Evolutionary conservation across 2,329 filamentous ascomycete species (phyloP).

Genomic region (Ophiocordyceps sinensis): DNA sequence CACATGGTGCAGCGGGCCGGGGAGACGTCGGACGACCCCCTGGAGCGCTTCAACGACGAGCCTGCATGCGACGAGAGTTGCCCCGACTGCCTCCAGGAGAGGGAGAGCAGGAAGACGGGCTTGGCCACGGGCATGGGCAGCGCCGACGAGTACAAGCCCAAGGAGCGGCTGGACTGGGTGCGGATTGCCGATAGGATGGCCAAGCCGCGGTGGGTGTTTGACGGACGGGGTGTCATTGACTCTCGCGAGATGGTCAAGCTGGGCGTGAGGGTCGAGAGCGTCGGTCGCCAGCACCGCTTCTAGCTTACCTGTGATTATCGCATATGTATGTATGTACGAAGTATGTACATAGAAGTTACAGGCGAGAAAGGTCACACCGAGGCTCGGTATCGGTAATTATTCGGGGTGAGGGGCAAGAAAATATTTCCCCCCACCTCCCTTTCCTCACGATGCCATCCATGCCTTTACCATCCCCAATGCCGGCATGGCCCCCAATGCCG

Average conservation of each 20-base stretch:
- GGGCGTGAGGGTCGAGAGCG: slow-evolving; percentile 37
- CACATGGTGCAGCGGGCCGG: slow-evolving; percentile 22
- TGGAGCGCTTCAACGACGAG: slow-evolving; percentile 28
- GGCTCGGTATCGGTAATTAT: no score
- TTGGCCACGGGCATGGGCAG: slow-evolving; percentile 27
- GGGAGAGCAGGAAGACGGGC: slow-evolving; percentile 21
- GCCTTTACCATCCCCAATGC: no score
- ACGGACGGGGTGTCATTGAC: slow-evolving; percentile 40
- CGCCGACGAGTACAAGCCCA: slow-evolving; percentile 28
- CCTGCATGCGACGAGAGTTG: slow-evolving; percentile 30
- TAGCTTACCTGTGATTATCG: no score
- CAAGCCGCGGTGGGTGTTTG: slow-evolving; percentile 41
- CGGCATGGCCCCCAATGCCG: no score
- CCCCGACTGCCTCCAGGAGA: slow-evolving; percentile 33
- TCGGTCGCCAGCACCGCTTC: slow-evolving; percentile 32
- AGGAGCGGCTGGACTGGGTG: slow-evolving; percentile 36
- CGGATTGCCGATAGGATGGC: slow-evolving; percentile 33
- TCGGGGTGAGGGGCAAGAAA: no score
- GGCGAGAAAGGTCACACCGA: no score
- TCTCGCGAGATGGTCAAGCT: slow-evolving; percentile 30
- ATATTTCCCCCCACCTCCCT: no score
- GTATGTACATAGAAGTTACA: no score
- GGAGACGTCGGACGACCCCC: slow-evolving; percentile 24
- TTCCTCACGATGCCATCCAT: no score
- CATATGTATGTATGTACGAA: no score